A percentile compares a stretch with the other conserved stretches of the same genome.
These are phyloP conservation scores for Neopestalotiopsis clavispora DNA, from an alignment of 2,329 filamentous ascomycete species.

Conservation along the genomic window DNA sequence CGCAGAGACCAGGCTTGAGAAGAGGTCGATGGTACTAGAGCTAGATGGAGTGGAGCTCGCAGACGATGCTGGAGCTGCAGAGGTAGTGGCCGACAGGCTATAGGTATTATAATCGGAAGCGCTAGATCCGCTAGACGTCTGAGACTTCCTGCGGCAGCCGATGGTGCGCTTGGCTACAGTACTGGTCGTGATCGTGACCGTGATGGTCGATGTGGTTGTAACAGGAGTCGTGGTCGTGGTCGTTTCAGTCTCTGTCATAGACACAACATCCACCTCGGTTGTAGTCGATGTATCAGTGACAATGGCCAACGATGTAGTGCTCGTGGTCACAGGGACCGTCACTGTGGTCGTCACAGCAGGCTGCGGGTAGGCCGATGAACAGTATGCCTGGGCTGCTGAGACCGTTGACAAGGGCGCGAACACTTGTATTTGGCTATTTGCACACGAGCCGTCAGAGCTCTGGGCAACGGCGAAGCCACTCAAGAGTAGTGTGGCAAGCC, in stretches of 20 bases:
- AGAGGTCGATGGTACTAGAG: background rate
- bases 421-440: background rate
- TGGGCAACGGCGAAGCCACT: background rate
- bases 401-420: background rate
- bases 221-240: background rate
- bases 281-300: background rate
- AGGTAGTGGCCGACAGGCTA: background rate
- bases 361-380: background rate
- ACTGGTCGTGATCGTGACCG: background rate
- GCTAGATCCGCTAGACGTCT: background rate
- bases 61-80: background rate
- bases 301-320: background rate
- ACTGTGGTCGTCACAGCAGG: background rate
- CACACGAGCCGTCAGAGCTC: background rate
- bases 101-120: background rate
- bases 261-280: background rate
- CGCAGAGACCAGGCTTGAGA: background rate
- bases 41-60: background rate
- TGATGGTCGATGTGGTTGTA: background rate
- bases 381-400: background rate
- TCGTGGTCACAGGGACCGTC: background rate
- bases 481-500: background rate
- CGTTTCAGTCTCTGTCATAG: background rate
- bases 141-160: background rate
- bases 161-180: background rate